These are phyloP conservation scores for Boletus sp. DNA, from an alignment of 1,284 basidiomycete genomes.

Conservation along the genomic window DNA sequence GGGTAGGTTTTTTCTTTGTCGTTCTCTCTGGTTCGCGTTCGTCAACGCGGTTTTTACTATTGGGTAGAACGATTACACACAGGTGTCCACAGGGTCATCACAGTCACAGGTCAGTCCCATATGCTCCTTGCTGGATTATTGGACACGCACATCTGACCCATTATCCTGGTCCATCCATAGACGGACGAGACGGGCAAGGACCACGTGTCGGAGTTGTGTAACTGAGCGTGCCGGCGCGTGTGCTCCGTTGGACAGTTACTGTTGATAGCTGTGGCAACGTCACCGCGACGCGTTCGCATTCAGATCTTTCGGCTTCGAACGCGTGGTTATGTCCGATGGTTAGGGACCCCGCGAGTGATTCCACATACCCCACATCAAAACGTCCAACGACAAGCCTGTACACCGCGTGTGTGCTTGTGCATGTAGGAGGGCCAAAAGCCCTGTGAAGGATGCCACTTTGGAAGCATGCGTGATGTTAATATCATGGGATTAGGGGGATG, in stretches of 20 bases:
- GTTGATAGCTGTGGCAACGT: background rate
- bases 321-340: background rate
- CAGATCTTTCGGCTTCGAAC: background rate
- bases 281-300: background rate
- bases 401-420: background rate
- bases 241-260: background rate
- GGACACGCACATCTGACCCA: background rate
- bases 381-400: background rate
- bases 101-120: conserved; percentile 21
- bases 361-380: background rate
- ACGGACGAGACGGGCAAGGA: conserved; percentile 14
- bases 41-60: background rate
- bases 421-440: background rate
- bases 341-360: background rate
- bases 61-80: conserved; percentile 16
- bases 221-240: background rate
- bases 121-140: too few relatives aligned
- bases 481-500: background rate
- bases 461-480: background rate
- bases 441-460: background rate
- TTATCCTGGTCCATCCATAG: conserved; percentile 1
- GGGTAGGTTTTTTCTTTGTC: conserved; percentile 6
- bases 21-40: background rate
- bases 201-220: conserved; percentile 6
- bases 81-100: conserved; percentile 20